Conservation (phyloP, 768 basidiomycete species). For the Kondoa malvinella region DNA sequence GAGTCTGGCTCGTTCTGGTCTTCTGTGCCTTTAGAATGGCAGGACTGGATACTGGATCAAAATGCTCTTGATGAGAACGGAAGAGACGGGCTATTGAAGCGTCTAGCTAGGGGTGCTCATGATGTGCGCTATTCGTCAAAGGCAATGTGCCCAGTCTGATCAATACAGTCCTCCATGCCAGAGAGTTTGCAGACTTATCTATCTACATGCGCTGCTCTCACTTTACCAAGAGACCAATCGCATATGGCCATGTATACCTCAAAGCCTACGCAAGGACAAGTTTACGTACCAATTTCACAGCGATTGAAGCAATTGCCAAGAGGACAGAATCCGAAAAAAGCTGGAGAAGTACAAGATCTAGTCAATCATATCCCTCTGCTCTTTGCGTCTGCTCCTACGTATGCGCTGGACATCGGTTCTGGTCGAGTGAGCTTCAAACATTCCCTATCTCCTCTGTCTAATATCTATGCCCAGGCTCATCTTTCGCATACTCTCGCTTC, state of each 20-base stretch:
- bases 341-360: neutral
- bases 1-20: neutral
- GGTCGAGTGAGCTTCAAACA: neutral
- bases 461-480: neutral
- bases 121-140: neutral
- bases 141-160: neutral
- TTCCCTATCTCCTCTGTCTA: neutral
- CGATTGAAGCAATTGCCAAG: neutral
- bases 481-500: neutral
- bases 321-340: neutral
- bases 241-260: neutral
- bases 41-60: neutral
- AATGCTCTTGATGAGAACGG: neutral
- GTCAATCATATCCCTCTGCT: neutral
- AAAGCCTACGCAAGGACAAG: too few species aligned
- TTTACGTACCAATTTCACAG: too few species aligned
- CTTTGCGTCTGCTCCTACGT: neutral
- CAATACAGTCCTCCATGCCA: neutral
- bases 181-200: neutral
- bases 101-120: neutral
- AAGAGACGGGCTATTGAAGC: neutral
- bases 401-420: neutral
- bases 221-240: neutral
- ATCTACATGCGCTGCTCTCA: neutral
- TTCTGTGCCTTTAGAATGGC: neutral